Evolutionary conservation across 106 monocot species (phyloP).

Genomic region (Dendrobium officinale): DNA sequence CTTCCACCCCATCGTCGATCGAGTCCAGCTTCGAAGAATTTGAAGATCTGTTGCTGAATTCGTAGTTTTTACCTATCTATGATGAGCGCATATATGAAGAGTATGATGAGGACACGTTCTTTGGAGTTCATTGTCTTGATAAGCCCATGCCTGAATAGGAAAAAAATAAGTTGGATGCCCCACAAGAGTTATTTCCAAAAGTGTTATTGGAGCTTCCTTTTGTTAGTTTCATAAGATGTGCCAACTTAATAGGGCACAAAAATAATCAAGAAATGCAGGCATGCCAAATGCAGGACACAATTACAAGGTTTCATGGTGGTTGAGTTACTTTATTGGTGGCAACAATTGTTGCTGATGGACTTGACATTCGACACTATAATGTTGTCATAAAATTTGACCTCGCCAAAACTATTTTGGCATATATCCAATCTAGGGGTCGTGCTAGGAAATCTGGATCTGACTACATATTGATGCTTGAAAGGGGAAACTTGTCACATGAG

Average conservation of each 20-base stretch:
- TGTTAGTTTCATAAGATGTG: conserved; percentile 81
- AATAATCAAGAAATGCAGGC: conserved; percentile 97
- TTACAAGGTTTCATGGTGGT: conserved; percentile 92
- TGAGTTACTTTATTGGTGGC: conserved; percentile 86
- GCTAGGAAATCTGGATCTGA: conserved; percentile 97
- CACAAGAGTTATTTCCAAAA: conserved; percentile 15
- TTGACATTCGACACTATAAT: conserved; percentile 81
- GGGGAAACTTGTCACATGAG: too few relatives aligned
- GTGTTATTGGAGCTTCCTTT: conserved; percentile 89
- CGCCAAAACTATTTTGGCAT: conserved; percentile 97
- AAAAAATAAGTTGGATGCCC: too few relatives aligned
- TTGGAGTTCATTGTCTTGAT: too few relatives aligned
- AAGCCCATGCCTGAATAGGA: too few relatives aligned
- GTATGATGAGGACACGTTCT: too few relatives aligned
- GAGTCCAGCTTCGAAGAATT: too few relatives aligned
- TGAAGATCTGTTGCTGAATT: too few relatives aligned
- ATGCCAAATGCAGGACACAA: conserved; percentile 92
- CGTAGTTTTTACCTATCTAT: too few relatives aligned
- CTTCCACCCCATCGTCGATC: too few relatives aligned
- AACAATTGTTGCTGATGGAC: conserved; percentile 40
- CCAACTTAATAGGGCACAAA: conserved; percentile 92
- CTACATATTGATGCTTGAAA: conserved; percentile 81
- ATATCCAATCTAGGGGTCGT: conserved; percentile 97
- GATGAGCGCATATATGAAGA: too few relatives aligned
- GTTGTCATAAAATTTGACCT: conserved; percentile 96